Conservation (phyloP, 352 stramenopile species). For the Halophytophthora batemanensis region DNA sequence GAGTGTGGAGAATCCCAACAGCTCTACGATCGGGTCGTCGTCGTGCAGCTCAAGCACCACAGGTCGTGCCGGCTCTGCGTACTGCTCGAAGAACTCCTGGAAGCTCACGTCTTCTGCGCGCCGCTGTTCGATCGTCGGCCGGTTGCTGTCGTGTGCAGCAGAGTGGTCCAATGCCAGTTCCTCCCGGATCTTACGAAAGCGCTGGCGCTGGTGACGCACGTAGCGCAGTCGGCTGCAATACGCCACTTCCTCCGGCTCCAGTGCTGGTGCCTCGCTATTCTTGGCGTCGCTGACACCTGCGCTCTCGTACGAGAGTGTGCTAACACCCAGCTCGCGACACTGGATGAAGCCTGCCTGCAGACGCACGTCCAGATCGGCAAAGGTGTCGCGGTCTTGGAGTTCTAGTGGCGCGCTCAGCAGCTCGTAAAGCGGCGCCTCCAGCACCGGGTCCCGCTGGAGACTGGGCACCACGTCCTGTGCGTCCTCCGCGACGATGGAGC, state of each 20-base stretch:
- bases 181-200: conserved; percentile 21
- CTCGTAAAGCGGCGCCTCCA: conserved; percentile 25
- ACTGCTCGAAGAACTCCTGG: conserved; percentile 66
- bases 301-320: conserved; percentile 14
- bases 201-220: conserved; percentile 40
- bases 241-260: conserved; percentile 11
- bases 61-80: conserved; percentile 29
- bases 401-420: conserved; percentile 23
- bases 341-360: conserved; percentile 27
- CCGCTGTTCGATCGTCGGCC: conserved; percentile 13
- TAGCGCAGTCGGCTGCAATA: conserved; percentile 58
- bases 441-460: conserved; percentile 19
- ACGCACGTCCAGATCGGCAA: conserved; percentile 24
- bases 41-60: conserved; percentile 29
- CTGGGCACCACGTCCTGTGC: not conserved
- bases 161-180: conserved; percentile 13
- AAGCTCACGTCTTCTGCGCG: conserved; percentile 29
- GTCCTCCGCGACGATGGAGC: not conserved
- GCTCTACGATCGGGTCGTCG: conserved; percentile 7
- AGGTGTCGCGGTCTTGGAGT: conserved; percentile 1
- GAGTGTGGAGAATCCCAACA: conserved; percentile 13
- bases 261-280: conserved; percentile 1
- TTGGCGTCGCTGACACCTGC: conserved; percentile 1
- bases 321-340: conserved; percentile 29
- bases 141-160: not conserved